A percentile compares a stretch with the other conserved stretches of the same genome.
Conservation (phyloP, 2,329 filamentous ascomycete species). For the Calonectria pseudoreteaudii region DNA sequence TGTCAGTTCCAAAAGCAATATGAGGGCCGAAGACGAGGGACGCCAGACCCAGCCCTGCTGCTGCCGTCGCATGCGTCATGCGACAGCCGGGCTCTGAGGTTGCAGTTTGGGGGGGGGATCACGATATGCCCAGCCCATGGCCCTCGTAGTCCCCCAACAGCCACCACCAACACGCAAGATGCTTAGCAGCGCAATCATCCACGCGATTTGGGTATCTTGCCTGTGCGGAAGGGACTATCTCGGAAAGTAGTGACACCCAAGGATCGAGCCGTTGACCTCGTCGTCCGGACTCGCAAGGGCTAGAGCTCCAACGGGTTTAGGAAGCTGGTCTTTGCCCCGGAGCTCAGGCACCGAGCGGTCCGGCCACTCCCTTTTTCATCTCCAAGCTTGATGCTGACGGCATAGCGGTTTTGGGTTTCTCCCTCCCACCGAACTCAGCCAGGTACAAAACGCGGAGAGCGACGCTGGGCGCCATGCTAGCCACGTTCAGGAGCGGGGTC, state of each 20-base stretch:
- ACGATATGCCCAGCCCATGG: not conserved
- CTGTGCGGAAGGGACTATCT: constrained; percentile 8
- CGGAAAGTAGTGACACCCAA: not conserved
- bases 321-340: not conserved
- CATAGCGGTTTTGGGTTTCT: constrained; percentile 6
- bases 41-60: not conserved
- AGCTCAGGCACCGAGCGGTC: not conserved
- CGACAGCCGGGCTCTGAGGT: not conserved
- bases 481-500: constrained; percentile 7
- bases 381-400: constrained; percentile 18
- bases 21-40: not conserved
- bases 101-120: not conserved
- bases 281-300: not conserved
- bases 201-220: constrained; percentile 1
- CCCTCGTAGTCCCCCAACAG: not conserved
- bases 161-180: not conserved
- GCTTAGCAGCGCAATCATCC: not conserved
- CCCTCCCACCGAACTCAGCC: not conserved
- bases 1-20: constrained; percentile 4
- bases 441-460: not conserved
- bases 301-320: constrained; percentile 3
- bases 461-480: not conserved
- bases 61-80: constrained; percentile 3
- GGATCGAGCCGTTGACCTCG: constrained; percentile 6
- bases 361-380: constrained; percentile 12